Conservation (phyloP, 495 filamentous ascomycete genomes). For the Aspergillus sclerotioniger region DNA sequence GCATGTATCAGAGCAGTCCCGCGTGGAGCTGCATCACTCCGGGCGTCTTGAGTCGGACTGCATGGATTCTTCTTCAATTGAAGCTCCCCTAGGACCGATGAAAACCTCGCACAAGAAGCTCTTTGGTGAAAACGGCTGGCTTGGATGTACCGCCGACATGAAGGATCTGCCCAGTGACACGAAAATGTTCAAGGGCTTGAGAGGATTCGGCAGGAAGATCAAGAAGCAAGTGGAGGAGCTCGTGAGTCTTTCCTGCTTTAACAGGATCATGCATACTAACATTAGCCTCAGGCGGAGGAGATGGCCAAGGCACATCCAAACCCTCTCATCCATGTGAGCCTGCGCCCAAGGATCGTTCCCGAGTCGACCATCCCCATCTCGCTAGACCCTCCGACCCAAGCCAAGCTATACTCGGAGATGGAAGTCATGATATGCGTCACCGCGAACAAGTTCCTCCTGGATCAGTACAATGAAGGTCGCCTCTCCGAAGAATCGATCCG, state of each 20-base stretch:
- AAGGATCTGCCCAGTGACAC: constrained; percentile 25
- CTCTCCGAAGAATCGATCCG: constrained; percentile 47
- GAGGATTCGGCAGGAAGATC: constrained; percentile 42
- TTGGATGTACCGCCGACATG: constrained; percentile 38
- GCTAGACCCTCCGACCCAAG: constrained; percentile 42
- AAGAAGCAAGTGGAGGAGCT: constrained; percentile 47
- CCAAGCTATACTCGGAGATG: constrained; percentile 52
- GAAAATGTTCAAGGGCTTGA: constrained; percentile 37
- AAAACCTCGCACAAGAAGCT: constrained; percentile 44
- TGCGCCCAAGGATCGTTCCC: constrained; percentile 15
- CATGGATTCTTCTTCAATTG: background rate
- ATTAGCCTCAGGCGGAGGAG: constrained; percentile 17
- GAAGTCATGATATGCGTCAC: constrained; percentile 54
- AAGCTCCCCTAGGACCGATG: constrained; percentile 5
- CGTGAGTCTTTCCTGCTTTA: constrained; percentile 28
- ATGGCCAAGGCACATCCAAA: constrained; percentile 21
- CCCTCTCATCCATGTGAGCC: constrained; percentile 11
- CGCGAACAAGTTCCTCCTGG: constrained; percentile 50
- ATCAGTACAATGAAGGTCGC: constrained; percentile 45
- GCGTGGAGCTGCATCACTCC: constrained; percentile 6
- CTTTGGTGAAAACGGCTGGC: constrained; percentile 53
- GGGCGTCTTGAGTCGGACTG: background rate
- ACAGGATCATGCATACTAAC: constrained; percentile 5
- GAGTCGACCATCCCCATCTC: constrained; percentile 41
- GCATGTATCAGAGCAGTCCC: constrained; percentile 1